Conservation (phyloP, 2,329 filamentous ascomycete species). For the Scedosporium apiospermum region DNA sequence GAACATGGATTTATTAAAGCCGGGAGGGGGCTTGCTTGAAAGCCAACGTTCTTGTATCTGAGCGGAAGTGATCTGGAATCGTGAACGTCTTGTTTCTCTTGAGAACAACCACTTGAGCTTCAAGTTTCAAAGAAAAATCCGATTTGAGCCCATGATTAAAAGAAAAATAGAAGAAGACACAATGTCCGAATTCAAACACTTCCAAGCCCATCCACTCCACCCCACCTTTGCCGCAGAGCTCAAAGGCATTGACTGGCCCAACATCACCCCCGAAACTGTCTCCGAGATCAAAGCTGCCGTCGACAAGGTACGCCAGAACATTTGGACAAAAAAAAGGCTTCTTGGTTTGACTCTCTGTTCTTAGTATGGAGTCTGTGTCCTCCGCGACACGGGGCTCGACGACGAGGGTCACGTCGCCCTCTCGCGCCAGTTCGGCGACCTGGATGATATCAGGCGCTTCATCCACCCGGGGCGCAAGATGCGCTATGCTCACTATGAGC, state of each 20-base stretch:
- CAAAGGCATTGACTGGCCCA: conserved; percentile 3
- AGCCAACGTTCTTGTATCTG: no score
- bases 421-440: conserved; percentile 38
- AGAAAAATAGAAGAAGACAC: no score
- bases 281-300: conserved; percentile 2
- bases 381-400: conserved; percentile 38
- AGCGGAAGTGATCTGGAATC: no score
- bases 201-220: not conserved
- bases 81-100: no score
- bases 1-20: no score
- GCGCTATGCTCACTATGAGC: conserved; percentile 36
- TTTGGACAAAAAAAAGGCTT: not conserved
- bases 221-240: conserved; percentile 6
- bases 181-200: not conserved
- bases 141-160: no score
- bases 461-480: conserved; percentile 32
- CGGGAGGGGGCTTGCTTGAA: no score
- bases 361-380: conserved; percentile 43
- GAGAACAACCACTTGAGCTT: no score
- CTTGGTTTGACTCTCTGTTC: not conserved
- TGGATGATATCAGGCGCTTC: conserved; percentile 45
- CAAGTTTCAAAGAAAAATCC: no score
- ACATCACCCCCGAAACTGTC: not conserved
- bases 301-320: not conserved
- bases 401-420: conserved; percentile 43